Conservation (phyloP, 2,329 filamentous ascomycete genomes). For the Thielaviopsis euricoi region DNA sequence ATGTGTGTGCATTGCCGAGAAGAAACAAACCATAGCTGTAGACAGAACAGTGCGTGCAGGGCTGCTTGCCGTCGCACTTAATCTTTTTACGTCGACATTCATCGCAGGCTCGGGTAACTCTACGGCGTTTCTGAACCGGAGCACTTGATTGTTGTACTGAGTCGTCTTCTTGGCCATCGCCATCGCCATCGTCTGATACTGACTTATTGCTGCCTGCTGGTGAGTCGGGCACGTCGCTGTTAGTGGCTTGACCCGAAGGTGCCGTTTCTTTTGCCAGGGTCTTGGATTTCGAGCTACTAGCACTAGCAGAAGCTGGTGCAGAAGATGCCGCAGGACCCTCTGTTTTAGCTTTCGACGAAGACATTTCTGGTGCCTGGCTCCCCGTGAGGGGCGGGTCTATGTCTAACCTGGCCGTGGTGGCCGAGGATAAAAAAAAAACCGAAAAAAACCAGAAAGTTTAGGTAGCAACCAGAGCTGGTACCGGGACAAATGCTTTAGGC, state of each 20-base stretch:
- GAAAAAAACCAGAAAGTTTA: too few relatives aligned
- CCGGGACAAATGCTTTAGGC: too few relatives aligned
- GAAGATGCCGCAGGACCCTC: too few relatives aligned
- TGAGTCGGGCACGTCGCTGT: constrained; percentile 21
- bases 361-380: too few relatives aligned
- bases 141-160: constrained; percentile 21
- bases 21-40: constrained; percentile 81
- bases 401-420: too few relatives aligned
- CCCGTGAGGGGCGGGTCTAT: too few relatives aligned
- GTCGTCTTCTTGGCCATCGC: constrained; percentile 16
- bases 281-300: neutral
- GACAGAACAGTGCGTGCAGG: constrained; percentile 89
- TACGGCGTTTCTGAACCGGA: constrained; percentile 58
- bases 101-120: constrained; percentile 68
- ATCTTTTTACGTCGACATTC: constrained; percentile 77
- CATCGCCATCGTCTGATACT: constrained; percentile 23
- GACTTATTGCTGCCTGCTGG: constrained; percentile 28
- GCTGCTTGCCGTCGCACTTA: constrained; percentile 74
- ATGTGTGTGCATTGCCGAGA: too few relatives aligned
- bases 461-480: too few relatives aligned
- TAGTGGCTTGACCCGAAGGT: constrained; percentile 7
- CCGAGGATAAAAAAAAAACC: too few relatives aligned
- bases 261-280: neutral
- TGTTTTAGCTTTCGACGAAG: too few relatives aligned
- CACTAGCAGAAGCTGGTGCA: too few relatives aligned